phyloP scores from a whole-genome alignment of 2,329 filamentous ascomycete genomes.

The Phaeosphaeriaceae sp. region DNA sequence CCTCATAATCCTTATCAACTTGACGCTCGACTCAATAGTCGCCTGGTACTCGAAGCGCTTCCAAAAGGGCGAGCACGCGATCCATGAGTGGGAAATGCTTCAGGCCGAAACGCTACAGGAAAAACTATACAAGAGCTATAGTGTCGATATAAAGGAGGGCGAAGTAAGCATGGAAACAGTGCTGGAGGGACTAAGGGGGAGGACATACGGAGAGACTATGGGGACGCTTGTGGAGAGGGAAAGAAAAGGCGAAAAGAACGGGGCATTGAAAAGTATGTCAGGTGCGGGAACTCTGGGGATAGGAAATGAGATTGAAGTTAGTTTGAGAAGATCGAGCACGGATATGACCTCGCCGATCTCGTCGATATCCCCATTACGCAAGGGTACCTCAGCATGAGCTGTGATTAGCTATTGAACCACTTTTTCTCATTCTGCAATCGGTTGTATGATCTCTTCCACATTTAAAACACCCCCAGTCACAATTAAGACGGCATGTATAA shows the following conservation, averaged over 20 bases:
- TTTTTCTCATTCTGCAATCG: too few relatives aligned
- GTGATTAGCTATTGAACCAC: too few relatives aligned
- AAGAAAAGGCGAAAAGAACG: neutral
- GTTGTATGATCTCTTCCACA: too few relatives aligned
- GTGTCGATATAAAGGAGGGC: neutral
- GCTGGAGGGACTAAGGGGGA: neutral
- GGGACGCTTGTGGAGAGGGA: neutral
- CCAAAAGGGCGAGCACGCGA: neutral
- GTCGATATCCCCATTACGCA: too few relatives aligned
- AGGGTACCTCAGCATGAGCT: too few relatives aligned
- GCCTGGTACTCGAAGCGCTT: constrained; percentile 1
- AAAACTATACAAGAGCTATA: neutral
- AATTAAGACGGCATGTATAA: too few relatives aligned
- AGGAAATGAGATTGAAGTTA: neutral
- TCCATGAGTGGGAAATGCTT: neutral
- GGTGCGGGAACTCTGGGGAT: neutral
- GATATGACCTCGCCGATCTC: neutral
- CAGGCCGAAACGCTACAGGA: neutral
- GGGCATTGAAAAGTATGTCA: neutral
- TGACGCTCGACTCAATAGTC: constrained; percentile 1
- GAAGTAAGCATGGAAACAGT: neutral
- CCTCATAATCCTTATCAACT: neutral
- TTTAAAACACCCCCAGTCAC: too few relatives aligned
- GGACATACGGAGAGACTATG: neutral
- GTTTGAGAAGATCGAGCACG: neutral